These are phyloP conservation scores for Croton laevigatus DNA, from an alignment of 441 rosid genomes.

Conservation along the genomic window DNA sequence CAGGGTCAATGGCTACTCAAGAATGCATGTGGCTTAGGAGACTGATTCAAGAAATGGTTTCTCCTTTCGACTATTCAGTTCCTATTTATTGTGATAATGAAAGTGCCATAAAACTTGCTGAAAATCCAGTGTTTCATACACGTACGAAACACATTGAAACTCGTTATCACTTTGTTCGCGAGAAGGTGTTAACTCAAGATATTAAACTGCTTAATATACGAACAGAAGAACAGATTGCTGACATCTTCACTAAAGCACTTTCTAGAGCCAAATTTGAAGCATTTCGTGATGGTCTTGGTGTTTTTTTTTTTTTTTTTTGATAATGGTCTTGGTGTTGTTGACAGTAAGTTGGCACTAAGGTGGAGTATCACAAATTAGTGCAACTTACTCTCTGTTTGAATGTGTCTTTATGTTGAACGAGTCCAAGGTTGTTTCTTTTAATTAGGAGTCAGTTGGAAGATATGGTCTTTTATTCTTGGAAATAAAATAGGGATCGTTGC, in stretches of 20 bases:
- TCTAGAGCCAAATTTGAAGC: too few species aligned
- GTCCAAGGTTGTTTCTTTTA: too few species aligned
- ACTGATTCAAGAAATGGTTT: not conserved
- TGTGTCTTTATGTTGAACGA: not conserved
- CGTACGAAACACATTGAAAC: not conserved
- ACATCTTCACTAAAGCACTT: not conserved
- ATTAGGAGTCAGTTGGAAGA: too few species aligned
- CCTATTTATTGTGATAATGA: not conserved
- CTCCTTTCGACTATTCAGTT: not conserved
- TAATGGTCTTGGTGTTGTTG: too few species aligned
- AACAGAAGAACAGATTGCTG: not conserved
- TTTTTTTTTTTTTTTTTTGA: too few species aligned
- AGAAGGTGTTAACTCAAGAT: not conserved
- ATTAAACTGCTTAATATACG: not conserved
- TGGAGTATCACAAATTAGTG: not conserved
- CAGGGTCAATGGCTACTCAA: not conserved
- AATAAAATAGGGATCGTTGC: too few species aligned
- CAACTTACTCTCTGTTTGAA: not conserved
- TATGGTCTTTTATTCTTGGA: too few species aligned
- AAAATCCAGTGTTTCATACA: not conserved
- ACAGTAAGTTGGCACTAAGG: not conserved
- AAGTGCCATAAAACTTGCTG: not conserved
- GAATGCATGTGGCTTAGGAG: not conserved
- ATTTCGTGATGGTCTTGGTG: not conserved
- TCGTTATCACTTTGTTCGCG: not conserved